Base-by-base conservation (phyloP, 495 filamentous ascomycete genomes). In the Trichoderma reesei region DNA sequence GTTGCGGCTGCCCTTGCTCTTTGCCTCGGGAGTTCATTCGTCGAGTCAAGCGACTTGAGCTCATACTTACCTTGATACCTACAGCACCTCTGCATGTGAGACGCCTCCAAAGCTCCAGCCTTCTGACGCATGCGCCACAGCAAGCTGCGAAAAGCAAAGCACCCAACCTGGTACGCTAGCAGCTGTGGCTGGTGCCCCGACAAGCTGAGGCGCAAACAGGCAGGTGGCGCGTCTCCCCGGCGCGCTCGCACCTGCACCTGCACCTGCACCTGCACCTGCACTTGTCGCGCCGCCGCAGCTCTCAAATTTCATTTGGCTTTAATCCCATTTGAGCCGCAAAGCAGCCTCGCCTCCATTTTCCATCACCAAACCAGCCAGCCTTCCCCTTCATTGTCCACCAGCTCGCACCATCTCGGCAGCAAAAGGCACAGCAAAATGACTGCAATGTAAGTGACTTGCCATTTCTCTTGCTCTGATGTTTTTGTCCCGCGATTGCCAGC, bases 401-500 rank as follows among this genome's bases (percentile, higher is more conserved):
- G 11, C n/a, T 41, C 31, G 18, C 26, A 26, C 26, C 26, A 26
- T 26, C 26, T 26, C 26, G 36, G 36, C 59, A n/a, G 36, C 34
- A 36, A 61, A 41, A 34, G 41, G 39, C 36, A 39, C 59, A 7
- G 59, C 59, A 61, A 41, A 34, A 61, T 61, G 59, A 39, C 59
- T 20, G 59, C 59, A 41, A 61, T 61, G 59, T 61, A n/a, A 61
- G 59, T 61, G 41, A 26, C 39, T 37, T 61, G 8, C n/a, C 3
- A 26, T 10, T 34, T 56, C 36, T 61, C 36, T 18, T 9, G n/a
- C 26, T 34, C 31, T 36, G 14, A 36, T 36, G 20, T 18, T 6
- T 60, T 9, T 39, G 26, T 26, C 1, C 26, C 26, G 26, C 26
- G 26, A 26, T 26, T 26, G 26, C 26, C 26, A 26, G 26, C 26